These are phyloP conservation scores for Leccinum barrowsii DNA, from an alignment of 768 basidiomycete species.

Conservation along the genomic window DNA sequence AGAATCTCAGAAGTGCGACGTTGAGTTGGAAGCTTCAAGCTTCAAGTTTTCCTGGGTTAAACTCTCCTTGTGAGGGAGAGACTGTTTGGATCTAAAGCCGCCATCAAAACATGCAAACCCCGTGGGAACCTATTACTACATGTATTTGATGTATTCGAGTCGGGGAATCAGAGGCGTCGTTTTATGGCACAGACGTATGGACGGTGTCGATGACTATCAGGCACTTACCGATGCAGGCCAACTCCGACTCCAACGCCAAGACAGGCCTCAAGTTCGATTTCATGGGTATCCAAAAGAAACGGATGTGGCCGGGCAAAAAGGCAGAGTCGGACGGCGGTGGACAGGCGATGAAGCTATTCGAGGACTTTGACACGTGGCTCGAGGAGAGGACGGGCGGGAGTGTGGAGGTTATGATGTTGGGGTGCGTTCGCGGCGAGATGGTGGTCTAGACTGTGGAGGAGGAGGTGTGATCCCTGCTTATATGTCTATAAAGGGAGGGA, in stretches of 20 bases:
- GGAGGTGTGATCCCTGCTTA: too few species aligned
- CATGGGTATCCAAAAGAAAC: slow-evolving; percentile 76
- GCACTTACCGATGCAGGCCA: slow-evolving; percentile 29
- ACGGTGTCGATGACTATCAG: slow-evolving; percentile 68
- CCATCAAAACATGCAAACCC: too few species aligned
- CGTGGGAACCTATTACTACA: too few species aligned
- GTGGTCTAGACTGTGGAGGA: slow-evolving; percentile 30
- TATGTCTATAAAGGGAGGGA: too few species aligned
- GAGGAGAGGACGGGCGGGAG: slow-evolving; percentile 56
- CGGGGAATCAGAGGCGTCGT: slow-evolving; percentile 39
- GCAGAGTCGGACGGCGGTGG: slow-evolving; percentile 46
- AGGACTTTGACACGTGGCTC: slow-evolving; percentile 73
- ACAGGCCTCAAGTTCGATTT: slow-evolving; percentile 60
- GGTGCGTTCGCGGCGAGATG: slow-evolving; percentile 63
- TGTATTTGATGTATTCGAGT: too few species aligned
- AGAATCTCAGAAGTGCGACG: too few species aligned
- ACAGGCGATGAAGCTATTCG: slow-evolving; percentile 70
- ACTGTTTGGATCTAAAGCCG: too few species aligned
- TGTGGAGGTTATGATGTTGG: slow-evolving; percentile 66
- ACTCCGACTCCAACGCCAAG: background rate
- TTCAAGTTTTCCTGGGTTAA: too few species aligned
- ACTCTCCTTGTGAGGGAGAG: too few species aligned
- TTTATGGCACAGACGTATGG: slow-evolving; percentile 75
- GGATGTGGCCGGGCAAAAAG: slow-evolving; percentile 78
- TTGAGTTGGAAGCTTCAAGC: too few species aligned